phyloP scores from a whole-genome alignment of 805 yeast species.

The Kuraishia borneana region DNA sequence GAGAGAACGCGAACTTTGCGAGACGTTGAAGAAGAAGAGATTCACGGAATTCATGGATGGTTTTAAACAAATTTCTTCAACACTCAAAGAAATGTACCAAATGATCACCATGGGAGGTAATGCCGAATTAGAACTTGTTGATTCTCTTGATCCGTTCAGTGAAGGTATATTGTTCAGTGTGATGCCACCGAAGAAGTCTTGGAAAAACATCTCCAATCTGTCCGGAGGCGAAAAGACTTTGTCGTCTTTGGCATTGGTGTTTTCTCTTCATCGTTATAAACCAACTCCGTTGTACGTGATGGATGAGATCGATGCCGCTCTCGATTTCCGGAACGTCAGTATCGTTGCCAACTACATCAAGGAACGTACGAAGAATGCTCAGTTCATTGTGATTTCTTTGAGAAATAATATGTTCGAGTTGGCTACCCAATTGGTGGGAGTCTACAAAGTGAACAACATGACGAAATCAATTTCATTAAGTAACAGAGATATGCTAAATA shows the following conservation, averaged over 20 bases:
- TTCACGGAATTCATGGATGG: constrained; percentile 91
- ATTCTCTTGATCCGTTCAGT: constrained; percentile 93
- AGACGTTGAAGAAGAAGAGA: constrained; percentile 61
- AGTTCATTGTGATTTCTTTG: constrained; percentile 87
- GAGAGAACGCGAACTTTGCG: constrained; percentile 44
- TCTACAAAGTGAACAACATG: constrained; percentile 87
- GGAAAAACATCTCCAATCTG: constrained; percentile 90
- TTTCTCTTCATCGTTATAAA: constrained; percentile 90
- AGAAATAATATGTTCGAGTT: constrained; percentile 97
- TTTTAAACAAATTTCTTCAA: constrained; percentile 72
- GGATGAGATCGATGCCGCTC: constrained; percentile 99
- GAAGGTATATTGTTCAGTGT: constrained; percentile 96
- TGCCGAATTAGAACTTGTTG: constrained; percentile 93
- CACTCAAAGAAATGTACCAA: constrained; percentile 93
- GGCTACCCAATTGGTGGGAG: constrained; percentile 89
- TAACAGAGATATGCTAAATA: constrained; percentile 45
- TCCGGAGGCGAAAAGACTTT: constrained; percentile 98
- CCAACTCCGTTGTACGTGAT: constrained; percentile 96
- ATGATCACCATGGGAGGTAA: constrained; percentile 99
- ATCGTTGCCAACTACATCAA: constrained; percentile 96
- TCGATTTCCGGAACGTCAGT: constrained; percentile 93
- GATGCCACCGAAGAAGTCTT: constrained; percentile 97
- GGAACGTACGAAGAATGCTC: constrained; percentile 93
- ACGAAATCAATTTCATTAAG: constrained; percentile 74
- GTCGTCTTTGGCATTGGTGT: constrained; percentile 88